phyloP scores from a whole-genome alignment of 1,139 yeast genomes.

The Blastobotrys capitulatus region DNA sequence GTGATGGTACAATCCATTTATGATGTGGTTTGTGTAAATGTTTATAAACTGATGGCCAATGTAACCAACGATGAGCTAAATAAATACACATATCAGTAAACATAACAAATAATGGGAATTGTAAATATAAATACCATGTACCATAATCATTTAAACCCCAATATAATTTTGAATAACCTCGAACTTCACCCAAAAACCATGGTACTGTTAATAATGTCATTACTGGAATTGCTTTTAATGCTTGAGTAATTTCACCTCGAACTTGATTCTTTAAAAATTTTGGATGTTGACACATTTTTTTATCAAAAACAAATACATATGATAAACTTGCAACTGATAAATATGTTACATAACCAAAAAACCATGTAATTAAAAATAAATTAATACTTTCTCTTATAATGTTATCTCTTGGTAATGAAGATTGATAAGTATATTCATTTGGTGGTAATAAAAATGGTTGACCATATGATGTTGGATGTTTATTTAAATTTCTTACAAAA shows the following conservation, averaged over 20 bases:
- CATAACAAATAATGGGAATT: conserved; percentile 72
- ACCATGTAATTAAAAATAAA: conserved; percentile 60
- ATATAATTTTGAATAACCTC: conserved; percentile 78
- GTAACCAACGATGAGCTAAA: conserved; percentile 85
- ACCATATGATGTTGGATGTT: conserved; percentile 34
- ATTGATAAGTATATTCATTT: conserved; percentile 50
- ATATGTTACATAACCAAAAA: conserved; percentile 83
- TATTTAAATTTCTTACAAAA: background rate
- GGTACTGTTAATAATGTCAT: conserved; percentile 88
- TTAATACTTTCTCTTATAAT: conserved; percentile 66
- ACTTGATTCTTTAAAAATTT: conserved; percentile 91
- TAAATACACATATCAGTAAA: conserved; percentile 93
- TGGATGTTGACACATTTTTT: conserved; percentile 88
- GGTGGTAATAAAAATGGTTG: conserved; percentile 44
- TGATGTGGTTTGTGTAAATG: conserved; percentile 95
- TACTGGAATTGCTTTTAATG: conserved; percentile 72
- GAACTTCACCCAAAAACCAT: conserved; percentile 77
- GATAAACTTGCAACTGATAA: conserved; percentile 67
- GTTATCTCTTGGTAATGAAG: conserved; percentile 67
- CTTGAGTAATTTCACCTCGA: conserved; percentile 71
- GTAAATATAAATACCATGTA: conserved; percentile 56
- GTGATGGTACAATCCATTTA: conserved; percentile 98
- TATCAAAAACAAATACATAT: conserved; percentile 75
- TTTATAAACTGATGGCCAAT: conserved; percentile 86
- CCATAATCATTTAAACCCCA: conserved; percentile 61